phyloP scores from a whole-genome alignment of 1,284 basidiomycete species.

The Ustilago tritici region DNA sequence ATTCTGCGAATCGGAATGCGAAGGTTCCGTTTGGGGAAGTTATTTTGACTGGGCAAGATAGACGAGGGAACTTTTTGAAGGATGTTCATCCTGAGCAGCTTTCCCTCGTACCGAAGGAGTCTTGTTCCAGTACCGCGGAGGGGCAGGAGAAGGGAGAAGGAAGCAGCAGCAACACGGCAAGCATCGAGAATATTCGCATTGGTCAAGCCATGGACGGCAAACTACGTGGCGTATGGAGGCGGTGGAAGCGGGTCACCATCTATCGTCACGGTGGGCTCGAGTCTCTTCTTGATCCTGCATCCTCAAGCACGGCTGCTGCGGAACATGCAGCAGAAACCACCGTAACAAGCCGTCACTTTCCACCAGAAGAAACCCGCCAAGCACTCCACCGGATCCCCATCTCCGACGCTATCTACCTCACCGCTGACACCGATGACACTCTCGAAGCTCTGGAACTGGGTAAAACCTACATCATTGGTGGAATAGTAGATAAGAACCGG shows the following conservation, averaged over 20 bases:
- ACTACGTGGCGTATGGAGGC: constrained; percentile 78
- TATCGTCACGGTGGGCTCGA: constrained; percentile 74
- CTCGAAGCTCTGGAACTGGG: constrained; percentile 82
- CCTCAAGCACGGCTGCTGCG: background rate
- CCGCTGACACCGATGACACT: constrained; percentile 91
- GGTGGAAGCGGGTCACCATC: constrained; percentile 86
- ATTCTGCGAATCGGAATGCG: constrained; percentile 84
- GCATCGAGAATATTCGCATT: constrained; percentile 75
- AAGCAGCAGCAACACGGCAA: constrained; percentile 1
- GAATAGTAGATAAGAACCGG: constrained; percentile 94
- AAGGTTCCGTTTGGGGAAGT: constrained; percentile 78
- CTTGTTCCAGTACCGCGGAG: background rate
- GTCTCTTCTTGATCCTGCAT: constrained; percentile 21
- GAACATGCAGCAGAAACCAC: background rate
- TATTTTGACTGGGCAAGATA: constrained; percentile 78
- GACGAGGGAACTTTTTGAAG: constrained; percentile 66
- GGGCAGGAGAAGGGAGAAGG: background rate
- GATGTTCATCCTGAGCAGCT: constrained; percentile 40
- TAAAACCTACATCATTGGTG: constrained; percentile 94
- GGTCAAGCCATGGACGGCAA: constrained; percentile 80
- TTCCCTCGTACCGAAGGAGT: constrained; percentile 14
- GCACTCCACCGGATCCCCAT: constrained; percentile 25
- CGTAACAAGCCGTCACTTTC: constrained; percentile 11
- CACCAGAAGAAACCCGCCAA: constrained; percentile 18
- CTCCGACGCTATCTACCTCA: constrained; percentile 84